Evolutionary conservation across 208 protist genomes (phyloP), one percentile per base, ranked within the genome.

Genomic region (Balamuthia mandrillaris): DNA sequence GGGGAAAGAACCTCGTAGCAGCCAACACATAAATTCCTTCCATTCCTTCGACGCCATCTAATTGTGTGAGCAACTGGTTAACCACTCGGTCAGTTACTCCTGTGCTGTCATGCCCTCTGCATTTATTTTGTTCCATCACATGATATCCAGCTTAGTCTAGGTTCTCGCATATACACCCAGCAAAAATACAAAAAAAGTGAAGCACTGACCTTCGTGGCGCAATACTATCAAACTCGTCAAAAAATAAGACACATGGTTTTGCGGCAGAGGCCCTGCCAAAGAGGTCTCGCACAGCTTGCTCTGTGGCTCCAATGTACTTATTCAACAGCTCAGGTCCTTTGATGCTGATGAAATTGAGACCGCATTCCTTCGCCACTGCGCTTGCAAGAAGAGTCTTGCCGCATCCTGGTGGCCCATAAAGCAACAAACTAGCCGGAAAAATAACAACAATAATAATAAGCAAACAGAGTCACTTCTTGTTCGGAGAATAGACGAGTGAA

Each of bases 21-120:
- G 91, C 93, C 6, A 95, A 41, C 9, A 95, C 92, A 72, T 89
- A 92, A 7, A 95, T 91, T 21, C 91, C 90, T 0, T n/a, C 21
- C 5, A 92, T 44, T 0, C 72, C 87, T 41, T 95, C 91, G 1
- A 95, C 91, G 68, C 94, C 93, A 61, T 95, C 92, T 7, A 95
- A 84, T 52, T 93, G 60, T 7, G 91, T 95, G 0, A 95, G 82
- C 6, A 95, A 88, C 77, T 94, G 92, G 81, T 95, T 95, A 21
- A 95, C 93, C n/a, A 95, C 91, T 12, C 93, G 66, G 81, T 95
- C 94, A 0, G 92, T 94, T 4, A 95, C 93, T 33, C 93, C 94
- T 0, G 92, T 92, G 49, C 37, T 86, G 81, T 94, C 92, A 51
- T 92, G 78, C 12, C 91, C 90, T 58, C 91, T 85, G 49, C 27